These are phyloP conservation scores for Chaetoceros tenuissimus DNA, from an alignment of 108 stramenopile genomes.

Conservation along the genomic window DNA sequence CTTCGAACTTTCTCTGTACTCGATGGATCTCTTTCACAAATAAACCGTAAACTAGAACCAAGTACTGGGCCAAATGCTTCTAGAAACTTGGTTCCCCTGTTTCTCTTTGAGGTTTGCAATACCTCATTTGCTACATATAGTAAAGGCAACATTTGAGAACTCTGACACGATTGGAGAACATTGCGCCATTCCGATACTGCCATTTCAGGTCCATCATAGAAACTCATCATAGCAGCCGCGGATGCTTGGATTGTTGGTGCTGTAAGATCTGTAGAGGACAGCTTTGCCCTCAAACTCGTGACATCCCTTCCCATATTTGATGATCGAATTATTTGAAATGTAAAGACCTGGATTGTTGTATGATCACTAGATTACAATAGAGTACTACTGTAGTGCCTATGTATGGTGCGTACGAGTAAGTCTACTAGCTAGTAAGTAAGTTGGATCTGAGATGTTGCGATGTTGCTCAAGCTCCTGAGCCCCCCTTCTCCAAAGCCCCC, in stretches of 20 bases:
- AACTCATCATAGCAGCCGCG: constrained; percentile 70
- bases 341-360: no score
- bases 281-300: constrained; percentile 18
- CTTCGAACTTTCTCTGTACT: constrained; percentile 61
- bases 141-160: constrained; percentile 53
- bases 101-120: constrained; percentile 72
- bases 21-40: constrained; percentile 35
- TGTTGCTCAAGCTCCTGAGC: no score
- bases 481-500: no score
- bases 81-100: constrained; percentile 76
- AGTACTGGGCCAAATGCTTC: constrained; percentile 71
- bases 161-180: constrained; percentile 37
- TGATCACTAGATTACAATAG: no score
- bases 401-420: no score
- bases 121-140: constrained; percentile 86
- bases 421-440: no score
- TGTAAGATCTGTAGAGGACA: constrained; percentile 30
- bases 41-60: constrained; percentile 49
- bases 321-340: no score
- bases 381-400: no score
- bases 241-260: constrained; percentile 58
- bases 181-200: constrained; percentile 81
- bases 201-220: constrained; percentile 58
- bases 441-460: no score
- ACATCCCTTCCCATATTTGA: no score